Evolutionary conservation across 2,329 filamentous ascomycete species (phyloP), one percentile per base, ranked within the genome.

Genomic region (Ilyonectria mors-panacis): DNA sequence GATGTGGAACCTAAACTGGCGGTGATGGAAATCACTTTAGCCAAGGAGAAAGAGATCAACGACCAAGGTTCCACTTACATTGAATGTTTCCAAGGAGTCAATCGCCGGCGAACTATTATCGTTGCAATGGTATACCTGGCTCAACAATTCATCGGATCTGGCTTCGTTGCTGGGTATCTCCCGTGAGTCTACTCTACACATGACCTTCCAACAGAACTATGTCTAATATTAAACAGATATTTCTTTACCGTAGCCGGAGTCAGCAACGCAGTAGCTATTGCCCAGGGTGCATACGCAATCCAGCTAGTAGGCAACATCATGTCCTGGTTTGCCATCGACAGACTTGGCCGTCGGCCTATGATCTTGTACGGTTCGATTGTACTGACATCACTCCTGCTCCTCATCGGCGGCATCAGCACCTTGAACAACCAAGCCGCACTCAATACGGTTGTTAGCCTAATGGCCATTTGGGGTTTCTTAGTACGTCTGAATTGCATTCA

Each of bases 91-190:
- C 66, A 55, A 17, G 75, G 75, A 6, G 58, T 67, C 33, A 72
- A 76, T 50, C 65, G 68, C 8, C 65, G 73, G 17, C 68, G 75
- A 8, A 77, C 75, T 12, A 56, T 71, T 9, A 75, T 77, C 17
- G 67, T 78, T 19, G 67, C 63, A 47, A 76, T 77, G 75, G 73
- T 77, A 7, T 78, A 77, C 45, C 67, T 76, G 4, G 65, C 73
- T 0, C 74, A 78, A 56, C 75, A 77, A 30, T 69, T 71, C 30
- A 72, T 73, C 21, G 76, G 75, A 15, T 72, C 76, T 6, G 74
- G 72, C 39, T 76, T 78, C 26, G 65, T 77, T 39, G 60, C 64
- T 33, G 74, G 74, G 12, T 76, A 76, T 39, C 59, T 76, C 8
- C 50, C 59, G 59, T 62, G 17, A 62, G 59, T 30, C 6, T 4